Evolutionary conservation across 225 moss, liverwort and hornwort species (phyloP).

Genomic region (Physcomitrellopsis africana): DNA sequence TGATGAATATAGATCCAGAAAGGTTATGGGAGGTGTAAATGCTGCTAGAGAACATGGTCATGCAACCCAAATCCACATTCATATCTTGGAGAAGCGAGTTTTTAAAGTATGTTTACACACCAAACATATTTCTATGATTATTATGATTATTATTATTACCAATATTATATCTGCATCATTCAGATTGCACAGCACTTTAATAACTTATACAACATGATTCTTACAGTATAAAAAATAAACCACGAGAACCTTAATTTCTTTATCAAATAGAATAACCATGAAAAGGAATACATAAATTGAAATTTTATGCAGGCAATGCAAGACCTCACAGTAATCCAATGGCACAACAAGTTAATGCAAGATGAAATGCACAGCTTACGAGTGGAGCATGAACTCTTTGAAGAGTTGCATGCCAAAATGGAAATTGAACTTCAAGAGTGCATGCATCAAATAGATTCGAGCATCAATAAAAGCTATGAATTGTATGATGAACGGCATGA

Average conservation of each 20-base stretch:
- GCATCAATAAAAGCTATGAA: slow-evolving; percentile 74
- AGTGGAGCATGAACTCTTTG: slow-evolving; percentile 82
- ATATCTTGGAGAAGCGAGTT: slow-evolving; percentile 85
- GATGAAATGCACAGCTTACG: slow-evolving; percentile 84
- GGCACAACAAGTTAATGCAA: slow-evolving; percentile 85
- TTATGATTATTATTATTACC: background rate
- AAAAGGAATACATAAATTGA: background rate
- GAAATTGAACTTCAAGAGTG: slow-evolving; percentile 80
- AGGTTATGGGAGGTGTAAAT: slow-evolving; percentile 83
- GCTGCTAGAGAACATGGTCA: slow-evolving; percentile 73
- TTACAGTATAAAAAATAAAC: no score
- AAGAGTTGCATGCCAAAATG: slow-evolving; percentile 77
- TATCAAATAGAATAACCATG: background rate
- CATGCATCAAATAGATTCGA: slow-evolving; percentile 69
- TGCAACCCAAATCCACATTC: slow-evolving; percentile 81
- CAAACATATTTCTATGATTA: background rate
- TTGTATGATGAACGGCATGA: slow-evolving; percentile 89
- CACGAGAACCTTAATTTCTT: no score
- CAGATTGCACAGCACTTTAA: no score
- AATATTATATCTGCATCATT: no score
- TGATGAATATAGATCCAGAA: slow-evolving; percentile 80
- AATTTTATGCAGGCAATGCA: slow-evolving; percentile 66
- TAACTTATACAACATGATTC: no score
- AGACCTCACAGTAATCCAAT: slow-evolving; percentile 78
- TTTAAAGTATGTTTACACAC: slow-evolving; percentile 48